Evolutionary conservation across 1,139 yeast genomes (phyloP), one percentile per base, ranked within the genome.

Genomic region (Lodderomyces theae): DNA sequence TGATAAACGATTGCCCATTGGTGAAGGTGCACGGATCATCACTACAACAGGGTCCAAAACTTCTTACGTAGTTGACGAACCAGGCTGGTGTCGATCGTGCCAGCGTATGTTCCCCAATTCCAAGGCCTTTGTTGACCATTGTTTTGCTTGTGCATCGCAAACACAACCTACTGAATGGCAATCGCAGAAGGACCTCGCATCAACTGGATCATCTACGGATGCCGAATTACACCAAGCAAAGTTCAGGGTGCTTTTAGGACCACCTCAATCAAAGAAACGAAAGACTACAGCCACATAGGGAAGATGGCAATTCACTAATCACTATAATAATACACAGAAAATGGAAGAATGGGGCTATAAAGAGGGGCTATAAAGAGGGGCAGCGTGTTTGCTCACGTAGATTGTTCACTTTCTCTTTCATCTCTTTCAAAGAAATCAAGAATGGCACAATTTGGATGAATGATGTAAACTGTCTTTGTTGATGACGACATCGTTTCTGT

Each of bases 371-470:
- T 32, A 34, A 17, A 37, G 40, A 15, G 16, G 32, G 21, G 25
- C 28, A 28, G 13, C 15, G 5, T 21, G 6, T 24, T 33, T 10
- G 7, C 11, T 28, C n/a, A 28, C 3, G 31, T 15, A 28, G 31
- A 28, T 15, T 28, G 31, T 28, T 28, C 31, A 15, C 31, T 28
- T 28, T 25, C 24, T n/a, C 11, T 28, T 22, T 19, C 25, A 5
- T 39, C 42, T 33, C 42, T 41, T 48, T 72, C 77, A 51, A 72
- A 72, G 55, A 70, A 72, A 47, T 83, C 92, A 50, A 82, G 72
- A 45, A 85, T 79, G 15, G 88, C 84, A 66, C 90, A 86, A 60
- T 92, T 90, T 41, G 97, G 97, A 68, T 92, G 97, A 45, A 89
- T 70, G 30, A 88, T 88, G 56, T 84, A 88, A 28, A 83, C 66